Base-by-base conservation (phyloP, 805 yeast species). In the Zygosaccharomyces lentus region DNA sequence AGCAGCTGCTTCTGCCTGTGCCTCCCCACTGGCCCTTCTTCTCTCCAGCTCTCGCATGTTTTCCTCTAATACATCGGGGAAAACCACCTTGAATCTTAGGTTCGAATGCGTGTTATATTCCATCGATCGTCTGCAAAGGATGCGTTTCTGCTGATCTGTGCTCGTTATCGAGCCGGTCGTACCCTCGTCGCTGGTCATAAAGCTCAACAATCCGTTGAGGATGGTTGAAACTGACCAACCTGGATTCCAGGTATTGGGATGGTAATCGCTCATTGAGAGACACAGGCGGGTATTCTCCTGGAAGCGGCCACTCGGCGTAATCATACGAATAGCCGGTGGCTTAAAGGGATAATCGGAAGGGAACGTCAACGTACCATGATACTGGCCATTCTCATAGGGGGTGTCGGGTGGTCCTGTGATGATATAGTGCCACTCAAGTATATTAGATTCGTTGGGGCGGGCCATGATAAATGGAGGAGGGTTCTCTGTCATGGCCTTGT, bases 161-260 rank as follows among this genome's bases (percentile, higher is more conserved):
- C 96, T 79, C 7, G 66, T 70, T 9, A 89, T 79, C 7, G 91
- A 81, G 0, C 97, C 97, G 0, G 96, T 83, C 1, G 96, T 87
- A 21, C 76, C 69, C 55, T 90, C 97, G 48, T 78, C 78, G 8
- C 93, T 83, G 0, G 95, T 87, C 98, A 90, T 90, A 59, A 90
- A 90, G 62, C 96, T 87, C 53, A 90, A 70, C 30, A 90, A 70
- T 0, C 97, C 98, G 9, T 82, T 86, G 55, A 90, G 72, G 16
- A 90, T 90, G 0, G 97, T 89, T 27, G 87, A 73, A 21, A 90
- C 96, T 37, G 89, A 81, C 97, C 97, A 90, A 6, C 95, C 88
- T 1, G 98, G 97, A 64, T 90, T 89, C 98, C 98, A 90, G 1
- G 84, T 71, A 64, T 89, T 93, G 2, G 96, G 96, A 57, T 90